Evolutionary conservation across 148 eudicot genomes (phyloP), one percentile per base, ranked within the genome.

Genomic region (Nyssa sinensis): DNA sequence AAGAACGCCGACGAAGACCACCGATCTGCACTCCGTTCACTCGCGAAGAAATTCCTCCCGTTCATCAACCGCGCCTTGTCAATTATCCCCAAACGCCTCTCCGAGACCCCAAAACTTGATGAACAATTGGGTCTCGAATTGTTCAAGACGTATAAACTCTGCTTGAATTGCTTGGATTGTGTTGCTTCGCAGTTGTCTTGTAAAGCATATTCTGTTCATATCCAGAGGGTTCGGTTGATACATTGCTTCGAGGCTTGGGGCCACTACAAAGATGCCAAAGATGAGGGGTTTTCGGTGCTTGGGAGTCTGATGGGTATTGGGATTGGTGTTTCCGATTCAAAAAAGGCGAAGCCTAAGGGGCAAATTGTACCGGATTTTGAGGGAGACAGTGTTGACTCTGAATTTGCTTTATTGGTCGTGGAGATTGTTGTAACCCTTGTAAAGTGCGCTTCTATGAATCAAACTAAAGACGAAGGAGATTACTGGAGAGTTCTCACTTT

Each of bases 241-340:
- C 89, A 84, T 65, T 94, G 96, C 58, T 70, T 87, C 70, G 81
- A 79, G 74, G 67, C 62, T 25, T 89, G 97, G 94, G 90, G 77
- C 65, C 62, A 71, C 78, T 90, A 80, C 49, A 37, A 29, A 4
- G 94, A 90, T 55, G 98, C 87, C 0, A 64, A 84, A 32, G 47
- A 7, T 4, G 96, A 89, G 71, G 96, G 88, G 3, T 58, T 83
- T 76, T 73, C 75, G 76, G 86, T 92, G 83, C 81, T 92, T 57
- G 84, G 80, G 74, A 71, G 68, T 16, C 49, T 92, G 23, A 65
- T 78, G 25, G 76, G 65, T 74, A 59, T 80, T 44, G 68, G 71
- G 24, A 32, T 61, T 28, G 81, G 77, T 31, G 81, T 8, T 23
- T 0, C 19, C 23, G 81, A 76, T 73, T 62, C 53, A 0, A 74